Percentiles rank a stretch among this genome's conserved stretches.
phyloP scores from a whole-genome alignment of 352 stramenopile species.

The Phytophthora pluvialis region DNA sequence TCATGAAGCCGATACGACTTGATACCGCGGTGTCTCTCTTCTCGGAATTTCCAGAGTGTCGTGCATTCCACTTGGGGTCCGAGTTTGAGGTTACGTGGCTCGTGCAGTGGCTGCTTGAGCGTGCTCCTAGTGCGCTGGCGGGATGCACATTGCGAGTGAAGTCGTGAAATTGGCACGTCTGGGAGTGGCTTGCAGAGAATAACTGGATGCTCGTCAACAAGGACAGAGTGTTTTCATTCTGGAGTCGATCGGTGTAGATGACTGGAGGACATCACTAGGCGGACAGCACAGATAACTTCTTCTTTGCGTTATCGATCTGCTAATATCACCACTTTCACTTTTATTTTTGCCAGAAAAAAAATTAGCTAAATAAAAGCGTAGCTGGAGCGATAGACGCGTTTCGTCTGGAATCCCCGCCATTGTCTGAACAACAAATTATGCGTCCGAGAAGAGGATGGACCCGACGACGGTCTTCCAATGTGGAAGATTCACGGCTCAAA shows the following conservation, averaged over 20 bases:
- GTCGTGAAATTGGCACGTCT: constrained; percentile 5
- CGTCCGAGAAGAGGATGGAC: too few relatives aligned
- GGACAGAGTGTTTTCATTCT: neutral
- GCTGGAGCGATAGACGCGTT: too few relatives aligned
- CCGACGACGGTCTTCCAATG: too few relatives aligned
- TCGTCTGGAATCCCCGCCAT: too few relatives aligned
- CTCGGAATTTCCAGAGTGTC: constrained; percentile 6
- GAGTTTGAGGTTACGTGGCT: neutral
- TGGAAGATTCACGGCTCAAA: too few relatives aligned
- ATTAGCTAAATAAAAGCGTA: too few relatives aligned
- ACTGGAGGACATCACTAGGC: neutral
- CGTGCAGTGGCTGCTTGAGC: constrained; percentile 3
- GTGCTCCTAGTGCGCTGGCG: neutral
- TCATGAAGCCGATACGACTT: neutral
- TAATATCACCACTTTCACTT: neutral
- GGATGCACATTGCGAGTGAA: neutral
- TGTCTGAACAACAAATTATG: too few relatives aligned
- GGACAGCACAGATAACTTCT: too few relatives aligned
- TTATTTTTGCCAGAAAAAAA: too few relatives aligned
- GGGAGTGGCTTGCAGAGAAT: neutral
- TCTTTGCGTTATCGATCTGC: neutral
- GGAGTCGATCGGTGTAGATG: neutral
- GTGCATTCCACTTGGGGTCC: neutral
- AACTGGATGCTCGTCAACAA: neutral
- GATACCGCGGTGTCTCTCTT: constrained; percentile 1